These are phyloP conservation scores for Manihot esculenta DNA, from an alignment of 441 rosid genomes.

Conservation along the genomic window DNA sequence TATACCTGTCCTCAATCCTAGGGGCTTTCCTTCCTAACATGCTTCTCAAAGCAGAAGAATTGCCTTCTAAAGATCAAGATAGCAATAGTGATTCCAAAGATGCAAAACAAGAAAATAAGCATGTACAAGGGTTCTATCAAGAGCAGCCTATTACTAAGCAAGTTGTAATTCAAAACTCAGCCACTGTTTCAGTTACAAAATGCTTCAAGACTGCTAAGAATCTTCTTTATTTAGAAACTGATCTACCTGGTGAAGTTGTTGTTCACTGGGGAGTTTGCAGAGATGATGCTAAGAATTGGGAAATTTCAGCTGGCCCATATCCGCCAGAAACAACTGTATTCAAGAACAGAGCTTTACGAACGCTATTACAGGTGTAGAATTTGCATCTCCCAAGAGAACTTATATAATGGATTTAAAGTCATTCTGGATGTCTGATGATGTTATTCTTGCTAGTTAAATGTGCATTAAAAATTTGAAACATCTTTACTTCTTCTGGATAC, in stretches of 20 bases:
- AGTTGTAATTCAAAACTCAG: constrained; percentile 45
- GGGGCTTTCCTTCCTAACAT: constrained; percentile 60
- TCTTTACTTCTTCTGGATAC: background rate
- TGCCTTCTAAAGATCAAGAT: constrained; percentile 35
- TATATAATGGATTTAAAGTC: constrained; percentile 7
- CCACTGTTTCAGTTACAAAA: constrained; percentile 60
- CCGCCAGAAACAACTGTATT: constrained; percentile 73
- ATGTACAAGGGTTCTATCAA: constrained; percentile 62
- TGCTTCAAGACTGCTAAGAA: constrained; percentile 63
- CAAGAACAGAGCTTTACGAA: constrained; percentile 82
- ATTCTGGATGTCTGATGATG: constrained; percentile 3
- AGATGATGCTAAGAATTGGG: constrained; percentile 72
- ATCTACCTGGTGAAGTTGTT: constrained; percentile 75
- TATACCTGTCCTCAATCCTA: constrained; percentile 31
- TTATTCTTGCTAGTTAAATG: constrained; percentile 14
- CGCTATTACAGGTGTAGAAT: constrained; percentile 62
- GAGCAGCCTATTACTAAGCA: constrained; percentile 64
- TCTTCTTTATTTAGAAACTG: constrained; percentile 67
- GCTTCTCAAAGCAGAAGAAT: constrained; percentile 44
- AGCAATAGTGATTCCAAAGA: constrained; percentile 30
- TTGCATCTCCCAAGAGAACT: constrained; percentile 19
- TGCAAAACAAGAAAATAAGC: constrained; percentile 38
- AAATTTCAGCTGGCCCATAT: constrained; percentile 73
- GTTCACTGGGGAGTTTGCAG: constrained; percentile 99
- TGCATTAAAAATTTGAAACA: background rate